Evolutionary conservation across 2,329 filamentous ascomycete genomes (phyloP).

Genomic region (Pochonia chlamydosporia): DNA sequence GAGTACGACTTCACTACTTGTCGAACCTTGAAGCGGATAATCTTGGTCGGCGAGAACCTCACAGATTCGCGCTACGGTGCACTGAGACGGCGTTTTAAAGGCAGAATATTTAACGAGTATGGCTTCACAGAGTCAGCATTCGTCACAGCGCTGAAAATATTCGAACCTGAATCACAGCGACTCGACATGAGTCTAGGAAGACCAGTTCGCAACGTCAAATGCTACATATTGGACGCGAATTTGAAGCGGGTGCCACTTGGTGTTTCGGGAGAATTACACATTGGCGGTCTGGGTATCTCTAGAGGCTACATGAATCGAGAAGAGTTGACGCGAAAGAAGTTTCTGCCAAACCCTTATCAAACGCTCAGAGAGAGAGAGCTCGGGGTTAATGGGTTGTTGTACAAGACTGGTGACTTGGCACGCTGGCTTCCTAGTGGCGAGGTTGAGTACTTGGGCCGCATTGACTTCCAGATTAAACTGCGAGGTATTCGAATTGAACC

Average conservation of each 20-base stretch:
- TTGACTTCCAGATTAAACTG: conserved; percentile 5
- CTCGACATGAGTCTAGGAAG: not conserved
- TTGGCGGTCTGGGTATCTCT: conserved; percentile 1
- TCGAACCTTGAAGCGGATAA: not conserved
- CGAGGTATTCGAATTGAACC: conserved; percentile 3
- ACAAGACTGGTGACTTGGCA: conserved; percentile 4
- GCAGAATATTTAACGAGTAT: conserved; percentile 2
- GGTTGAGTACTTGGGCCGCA: conserved; percentile 2
- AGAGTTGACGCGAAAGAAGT: conserved; percentile 2
- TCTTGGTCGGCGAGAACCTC: conserved; percentile 3
- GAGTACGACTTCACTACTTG: conserved; percentile 2
- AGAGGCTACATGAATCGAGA: conserved; percentile 4
- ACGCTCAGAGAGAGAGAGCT: not conserved
- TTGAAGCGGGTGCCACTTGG: conserved; percentile 1
- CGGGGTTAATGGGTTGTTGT: not conserved
- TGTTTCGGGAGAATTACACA: not conserved
- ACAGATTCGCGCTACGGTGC: conserved; percentile 1
- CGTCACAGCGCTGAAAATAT: conserved; percentile 2
- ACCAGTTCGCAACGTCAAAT: conserved; percentile 2
- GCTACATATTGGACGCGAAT: conserved; percentile 3
- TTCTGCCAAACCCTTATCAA: conserved; percentile 2
- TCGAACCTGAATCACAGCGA: not conserved
- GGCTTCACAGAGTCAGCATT: conserved; percentile 6
- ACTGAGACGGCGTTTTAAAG: conserved; percentile 1
- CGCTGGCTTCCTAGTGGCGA: conserved; percentile 3